Conservation (phyloP, 371 early-diverging fungal genomes). For the Capillidium rhysosporum region DNA sequence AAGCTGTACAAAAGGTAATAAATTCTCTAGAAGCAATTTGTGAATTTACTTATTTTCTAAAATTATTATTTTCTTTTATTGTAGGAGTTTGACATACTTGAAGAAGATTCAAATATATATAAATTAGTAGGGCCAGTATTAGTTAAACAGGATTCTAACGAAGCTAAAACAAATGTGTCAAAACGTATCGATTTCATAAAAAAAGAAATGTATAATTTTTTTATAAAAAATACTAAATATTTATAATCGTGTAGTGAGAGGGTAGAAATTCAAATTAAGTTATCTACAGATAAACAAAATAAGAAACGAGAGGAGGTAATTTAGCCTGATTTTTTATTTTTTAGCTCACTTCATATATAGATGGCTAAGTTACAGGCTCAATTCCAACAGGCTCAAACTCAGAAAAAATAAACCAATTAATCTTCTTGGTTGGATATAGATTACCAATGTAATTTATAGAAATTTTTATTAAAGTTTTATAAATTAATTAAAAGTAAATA, state of each 20-base stretch:
- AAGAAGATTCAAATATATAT: conserved; percentile 66
- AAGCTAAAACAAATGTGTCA: conserved; percentile 72
- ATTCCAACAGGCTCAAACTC: not conserved
- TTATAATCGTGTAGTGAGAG: conserved; percentile 33
- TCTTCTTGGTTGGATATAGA: not conserved
- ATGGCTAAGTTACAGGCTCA: not conserved
- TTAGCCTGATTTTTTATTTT: not conserved
- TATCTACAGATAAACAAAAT: conserved; percentile 58
- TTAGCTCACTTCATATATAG: not conserved
- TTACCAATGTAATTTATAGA: no score
- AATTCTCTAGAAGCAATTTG: no score
- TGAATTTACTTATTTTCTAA: not conserved
- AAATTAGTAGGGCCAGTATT: conserved; percentile 91
- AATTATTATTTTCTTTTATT: not conserved
- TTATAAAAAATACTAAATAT: not conserved
- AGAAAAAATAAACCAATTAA: not conserved
- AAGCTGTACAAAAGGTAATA: conserved; percentile 58
- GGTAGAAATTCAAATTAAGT: conserved; percentile 55
- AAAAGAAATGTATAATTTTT: conserved; percentile 52
- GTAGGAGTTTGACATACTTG: conserved; percentile 69
- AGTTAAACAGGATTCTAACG: conserved; percentile 73
- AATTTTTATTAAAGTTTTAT: no score
- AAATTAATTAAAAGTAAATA: no score
- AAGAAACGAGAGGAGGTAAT: conserved; percentile 49
- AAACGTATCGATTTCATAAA: conserved; percentile 84